Conservation (phyloP, 176 grass and related monocot genomes). For the sorghum (Sorghum bicolor) region DNA sequence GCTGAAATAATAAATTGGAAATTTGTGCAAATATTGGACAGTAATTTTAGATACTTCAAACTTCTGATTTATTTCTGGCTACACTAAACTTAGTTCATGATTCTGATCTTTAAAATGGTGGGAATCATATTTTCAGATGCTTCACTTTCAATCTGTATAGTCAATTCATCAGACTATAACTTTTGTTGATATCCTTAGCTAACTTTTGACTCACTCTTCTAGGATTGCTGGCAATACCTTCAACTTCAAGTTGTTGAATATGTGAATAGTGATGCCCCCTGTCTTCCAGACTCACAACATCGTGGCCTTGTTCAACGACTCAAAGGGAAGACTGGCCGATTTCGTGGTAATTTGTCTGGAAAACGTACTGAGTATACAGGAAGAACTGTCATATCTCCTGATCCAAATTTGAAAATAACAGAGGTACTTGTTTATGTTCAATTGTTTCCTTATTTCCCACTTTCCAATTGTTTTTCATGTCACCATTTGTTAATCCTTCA, state of each 20-base stretch:
- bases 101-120: not conserved
- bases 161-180: not conserved
- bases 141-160: slow-evolving; percentile 3
- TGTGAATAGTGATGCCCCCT: slow-evolving; percentile 88
- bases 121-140: not conserved
- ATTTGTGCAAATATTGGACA: not conserved
- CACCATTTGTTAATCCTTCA: slow-evolving; percentile 33
- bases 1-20: not conserved
- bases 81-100: not conserved
- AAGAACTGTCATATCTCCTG: slow-evolving; percentile 97
- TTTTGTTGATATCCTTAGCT: slow-evolving; percentile 13
- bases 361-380: slow-evolving; percentile 97
- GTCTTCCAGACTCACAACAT: slow-evolving; percentile 65
- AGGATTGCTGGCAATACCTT: slow-evolving; percentile 84
- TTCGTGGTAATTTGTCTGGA: slow-evolving; percentile 96
- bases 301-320: slow-evolving; percentile 87
- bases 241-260: slow-evolving; percentile 92
- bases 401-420: slow-evolving; percentile 97
- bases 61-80: not conserved
- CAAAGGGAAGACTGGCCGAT: slow-evolving; percentile 91
- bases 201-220: slow-evolving; percentile 11
- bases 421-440: slow-evolving; percentile 47
- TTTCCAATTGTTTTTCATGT: not conserved
- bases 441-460: slow-evolving; percentile 15
- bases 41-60: not conserved